A percentile compares a stretch with the other conserved stretches of the same genome.
phyloP scores from a whole-genome alignment of 208 protist genomes.

The Leishmania arabica region DNA sequence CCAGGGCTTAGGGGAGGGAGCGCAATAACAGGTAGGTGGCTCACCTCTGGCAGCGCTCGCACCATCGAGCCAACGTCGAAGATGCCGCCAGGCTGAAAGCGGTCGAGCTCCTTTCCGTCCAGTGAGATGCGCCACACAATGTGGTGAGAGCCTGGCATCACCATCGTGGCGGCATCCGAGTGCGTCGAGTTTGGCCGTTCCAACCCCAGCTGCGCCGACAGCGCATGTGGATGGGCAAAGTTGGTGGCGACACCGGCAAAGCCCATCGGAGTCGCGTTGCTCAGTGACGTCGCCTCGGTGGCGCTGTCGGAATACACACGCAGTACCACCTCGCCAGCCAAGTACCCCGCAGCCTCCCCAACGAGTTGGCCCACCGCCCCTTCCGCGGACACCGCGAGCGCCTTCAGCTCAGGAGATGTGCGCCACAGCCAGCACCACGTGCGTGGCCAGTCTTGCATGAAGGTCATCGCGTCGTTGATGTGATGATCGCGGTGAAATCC shows the following conservation, averaged over 20 bases:
- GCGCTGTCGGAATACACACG: constrained; percentile 72
- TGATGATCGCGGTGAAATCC: constrained; percentile 63
- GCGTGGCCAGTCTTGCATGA: constrained; percentile 69
- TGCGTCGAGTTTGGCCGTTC: neutral
- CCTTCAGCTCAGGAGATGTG: constrained; percentile 35
- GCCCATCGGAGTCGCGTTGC: constrained; percentile 61
- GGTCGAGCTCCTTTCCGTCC: constrained; percentile 63
- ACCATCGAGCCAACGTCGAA: constrained; percentile 73
- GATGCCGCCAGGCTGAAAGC: constrained; percentile 48
- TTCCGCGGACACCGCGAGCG: constrained; percentile 32
- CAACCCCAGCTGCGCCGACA: constrained; percentile 58
- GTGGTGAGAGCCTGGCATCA: constrained; percentile 78
- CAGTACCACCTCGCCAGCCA: constrained; percentile 71
- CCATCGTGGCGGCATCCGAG: constrained; percentile 21
- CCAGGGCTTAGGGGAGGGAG: constrained; percentile 58
- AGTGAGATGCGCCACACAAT: constrained; percentile 52
- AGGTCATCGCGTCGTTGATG: constrained; percentile 61
- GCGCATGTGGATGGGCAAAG: constrained; percentile 37
- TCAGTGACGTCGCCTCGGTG: constrained; percentile 51
- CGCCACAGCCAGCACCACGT: constrained; percentile 56
- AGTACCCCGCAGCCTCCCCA: constrained; percentile 63
- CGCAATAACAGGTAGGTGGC: constrained; percentile 39
- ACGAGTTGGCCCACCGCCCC: constrained; percentile 44
- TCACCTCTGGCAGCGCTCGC: constrained; percentile 50
- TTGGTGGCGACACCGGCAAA: constrained; percentile 30